Conservation (phyloP, 164 flowering plant genomes). For the Chimonanthus salicifolius region DNA sequence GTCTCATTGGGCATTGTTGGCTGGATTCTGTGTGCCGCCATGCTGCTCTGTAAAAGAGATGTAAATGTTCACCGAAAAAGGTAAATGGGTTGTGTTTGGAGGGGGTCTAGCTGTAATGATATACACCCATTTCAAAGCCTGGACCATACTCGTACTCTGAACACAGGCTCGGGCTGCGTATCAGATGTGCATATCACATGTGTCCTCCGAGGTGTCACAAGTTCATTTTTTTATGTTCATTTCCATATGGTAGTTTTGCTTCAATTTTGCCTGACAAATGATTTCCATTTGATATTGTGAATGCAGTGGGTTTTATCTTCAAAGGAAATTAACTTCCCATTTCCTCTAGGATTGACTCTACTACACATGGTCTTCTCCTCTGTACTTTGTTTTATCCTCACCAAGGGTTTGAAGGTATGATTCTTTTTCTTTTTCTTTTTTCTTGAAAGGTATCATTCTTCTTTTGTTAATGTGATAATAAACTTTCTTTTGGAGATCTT, state of each 20-base stretch:
- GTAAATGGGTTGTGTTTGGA: too few relatives aligned
- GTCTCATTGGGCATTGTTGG: too few relatives aligned
- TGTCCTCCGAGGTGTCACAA: neutral
- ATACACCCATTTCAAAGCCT: neutral
- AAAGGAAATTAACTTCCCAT: constrained; percentile 93
- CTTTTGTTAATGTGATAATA: neutral
- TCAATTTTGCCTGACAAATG: constrained; percentile 11
- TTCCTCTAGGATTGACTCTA: constrained; percentile 90
- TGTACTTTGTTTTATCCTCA: constrained; percentile 73
- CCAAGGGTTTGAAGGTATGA: constrained; percentile 79
- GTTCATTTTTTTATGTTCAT: neutral
- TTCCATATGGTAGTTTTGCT: constrained; percentile 1
- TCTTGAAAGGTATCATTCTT: neutral
- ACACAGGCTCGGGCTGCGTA: neutral
- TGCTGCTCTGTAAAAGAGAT: too few relatives aligned
- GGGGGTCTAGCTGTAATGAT: neutral
- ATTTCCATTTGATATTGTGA: constrained; percentile 8
- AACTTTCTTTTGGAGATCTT: too few relatives aligned
- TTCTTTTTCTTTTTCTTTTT: neutral
- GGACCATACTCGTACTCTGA: neutral
- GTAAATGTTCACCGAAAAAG: too few relatives aligned
- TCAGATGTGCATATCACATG: too few relatives aligned
- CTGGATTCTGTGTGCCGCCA: too few relatives aligned
- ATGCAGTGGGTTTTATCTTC: constrained; percentile 99
- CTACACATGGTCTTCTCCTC: constrained; percentile 98